Evolutionary conservation across 352 stramenopile species (phyloP).

Genomic region (Pythium grandisporangium): DNA sequence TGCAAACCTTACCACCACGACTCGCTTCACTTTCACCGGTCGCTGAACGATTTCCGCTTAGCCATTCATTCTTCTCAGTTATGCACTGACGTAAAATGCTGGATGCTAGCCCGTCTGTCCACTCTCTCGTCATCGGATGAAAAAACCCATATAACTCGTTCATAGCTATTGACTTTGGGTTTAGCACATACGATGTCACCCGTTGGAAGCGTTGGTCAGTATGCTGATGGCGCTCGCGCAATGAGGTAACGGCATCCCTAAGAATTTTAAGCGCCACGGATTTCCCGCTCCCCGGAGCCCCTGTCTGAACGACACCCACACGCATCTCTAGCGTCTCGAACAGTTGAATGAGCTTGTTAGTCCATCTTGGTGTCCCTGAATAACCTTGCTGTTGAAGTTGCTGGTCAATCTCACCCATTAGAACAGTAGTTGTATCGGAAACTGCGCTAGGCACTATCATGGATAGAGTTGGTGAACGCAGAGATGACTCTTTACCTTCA

Average conservation of each 20-base stretch:
- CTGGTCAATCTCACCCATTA: slow-evolving; percentile 68
- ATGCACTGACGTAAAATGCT: slow-evolving; percentile 69
- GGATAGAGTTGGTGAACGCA: too few species aligned
- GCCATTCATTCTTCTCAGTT: slow-evolving; percentile 48
- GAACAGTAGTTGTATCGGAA: too few species aligned
- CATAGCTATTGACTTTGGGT: slow-evolving; percentile 77
- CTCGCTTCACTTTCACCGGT: slow-evolving; percentile 1
- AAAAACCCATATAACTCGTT: slow-evolving; percentile 82
- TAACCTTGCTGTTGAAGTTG: slow-evolving; percentile 57
- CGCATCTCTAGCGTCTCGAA: slow-evolving; percentile 91
- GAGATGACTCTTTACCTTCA: too few species aligned
- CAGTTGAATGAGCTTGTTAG: slow-evolving; percentile 85
- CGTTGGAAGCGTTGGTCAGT: slow-evolving; percentile 42
- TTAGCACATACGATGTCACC: slow-evolving; percentile 51
- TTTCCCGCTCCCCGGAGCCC: slow-evolving; percentile 66
- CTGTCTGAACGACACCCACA: slow-evolving; percentile 79
- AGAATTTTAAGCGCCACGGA: slow-evolving; percentile 36
- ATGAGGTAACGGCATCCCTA: slow-evolving; percentile 29
- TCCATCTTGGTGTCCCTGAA: slow-evolving; percentile 63
- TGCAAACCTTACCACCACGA: slow-evolving; percentile 7
- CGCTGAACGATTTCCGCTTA: slow-evolving; percentile 4
- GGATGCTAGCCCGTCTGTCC: slow-evolving; percentile 73
- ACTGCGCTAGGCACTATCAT: too few species aligned
- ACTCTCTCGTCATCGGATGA: slow-evolving; percentile 73
- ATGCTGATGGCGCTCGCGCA: slow-evolving; percentile 37